Evolutionary conservation across 805 yeast species (phyloP).

Genomic region (Ogataea populi-albae): DNA sequence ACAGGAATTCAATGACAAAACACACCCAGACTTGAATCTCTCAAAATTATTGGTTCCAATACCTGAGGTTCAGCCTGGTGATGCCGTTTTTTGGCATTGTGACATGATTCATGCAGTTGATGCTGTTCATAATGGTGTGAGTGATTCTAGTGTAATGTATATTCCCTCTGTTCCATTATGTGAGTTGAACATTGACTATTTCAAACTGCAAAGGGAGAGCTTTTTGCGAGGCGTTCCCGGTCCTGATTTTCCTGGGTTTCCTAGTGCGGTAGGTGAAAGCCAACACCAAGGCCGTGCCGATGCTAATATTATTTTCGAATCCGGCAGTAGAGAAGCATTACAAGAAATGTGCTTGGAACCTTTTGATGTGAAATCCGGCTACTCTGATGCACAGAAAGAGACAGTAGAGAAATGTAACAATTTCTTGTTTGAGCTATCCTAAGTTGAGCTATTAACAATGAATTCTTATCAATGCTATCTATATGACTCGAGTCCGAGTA

Average conservation of each 20-base stretch:
- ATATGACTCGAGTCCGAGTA: too few relatives aligned
- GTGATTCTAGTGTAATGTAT: constrained; percentile 39
- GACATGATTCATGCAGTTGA: constrained; percentile 43
- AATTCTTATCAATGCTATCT: too few relatives aligned
- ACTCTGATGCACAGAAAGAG: too few relatives aligned
- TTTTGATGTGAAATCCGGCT: too few relatives aligned
- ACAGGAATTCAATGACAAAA: constrained; percentile 29
- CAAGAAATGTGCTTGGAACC: too few relatives aligned
- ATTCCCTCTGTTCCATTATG: constrained; percentile 36
- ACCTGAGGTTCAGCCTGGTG: constrained; percentile 42
- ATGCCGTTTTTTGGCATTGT: constrained; percentile 42
- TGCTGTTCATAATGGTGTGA: constrained; percentile 31
- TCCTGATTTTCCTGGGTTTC: constrained; percentile 32
- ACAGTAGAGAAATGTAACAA: too few relatives aligned
- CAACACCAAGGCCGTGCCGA: too few relatives aligned
- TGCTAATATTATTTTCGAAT: too few relatives aligned
- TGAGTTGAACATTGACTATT: constrained; percentile 13
- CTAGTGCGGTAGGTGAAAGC: too few relatives aligned
- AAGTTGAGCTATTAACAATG: too few relatives aligned
- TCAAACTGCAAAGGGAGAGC: constrained; percentile 23
- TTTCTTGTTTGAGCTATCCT: too few relatives aligned
- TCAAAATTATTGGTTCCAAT: constrained; percentile 32
- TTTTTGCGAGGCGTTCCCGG: constrained; percentile 23
- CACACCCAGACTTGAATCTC: constrained; percentile 38
- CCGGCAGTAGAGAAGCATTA: too few relatives aligned